These are phyloP conservation scores for Kwoniella botswanensis DNA, from an alignment of 768 basidiomycete genomes.

Conservation along the genomic window DNA sequence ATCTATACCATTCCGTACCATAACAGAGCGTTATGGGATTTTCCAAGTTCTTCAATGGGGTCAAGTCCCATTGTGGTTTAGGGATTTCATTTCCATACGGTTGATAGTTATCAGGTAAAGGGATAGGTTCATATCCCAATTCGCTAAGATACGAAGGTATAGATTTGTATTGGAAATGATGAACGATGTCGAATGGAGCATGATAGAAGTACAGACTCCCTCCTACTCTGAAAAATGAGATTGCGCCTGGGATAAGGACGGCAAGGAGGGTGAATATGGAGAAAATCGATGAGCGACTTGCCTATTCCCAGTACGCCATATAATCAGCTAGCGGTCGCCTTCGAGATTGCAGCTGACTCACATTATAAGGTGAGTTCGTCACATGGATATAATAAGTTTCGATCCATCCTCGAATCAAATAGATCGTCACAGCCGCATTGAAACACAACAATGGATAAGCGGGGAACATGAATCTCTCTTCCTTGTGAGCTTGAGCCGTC, in stretches of 20 bases:
- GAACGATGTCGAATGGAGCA: conserved; percentile 75
- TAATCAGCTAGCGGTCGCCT: not conserved
- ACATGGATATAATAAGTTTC: conserved; percentile 74
- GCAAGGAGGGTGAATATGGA: conserved; percentile 73
- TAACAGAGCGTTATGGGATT: conserved; percentile 72
- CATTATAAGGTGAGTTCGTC: conserved; percentile 84
- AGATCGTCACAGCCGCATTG: conserved; percentile 88
- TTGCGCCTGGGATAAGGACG: conserved; percentile 67
- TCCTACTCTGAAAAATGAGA: conserved; percentile 79
- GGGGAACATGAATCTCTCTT: conserved; percentile 98
- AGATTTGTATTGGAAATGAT: conserved; percentile 75
- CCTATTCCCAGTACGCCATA: not conserved
- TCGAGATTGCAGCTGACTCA: conserved; percentile 59
- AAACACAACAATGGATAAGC: conserved; percentile 89
- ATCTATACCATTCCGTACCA: conserved; percentile 95
- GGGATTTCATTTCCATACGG: conserved; percentile 62
- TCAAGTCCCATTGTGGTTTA: conserved; percentile 64
- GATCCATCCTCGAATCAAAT: conserved; percentile 82
- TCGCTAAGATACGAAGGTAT: conserved; percentile 75
- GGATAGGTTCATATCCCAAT: conserved; percentile 53
- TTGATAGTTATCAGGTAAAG: conserved; percentile 49
- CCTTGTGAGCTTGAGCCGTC: conserved; percentile 86
- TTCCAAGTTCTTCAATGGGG: conserved; percentile 71
- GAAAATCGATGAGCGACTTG: conserved; percentile 82
- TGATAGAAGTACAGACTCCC: conserved; percentile 90